Base-by-base conservation (phyloP, 352 stramenopile genomes). In the Bremia lactucae region DNA sequence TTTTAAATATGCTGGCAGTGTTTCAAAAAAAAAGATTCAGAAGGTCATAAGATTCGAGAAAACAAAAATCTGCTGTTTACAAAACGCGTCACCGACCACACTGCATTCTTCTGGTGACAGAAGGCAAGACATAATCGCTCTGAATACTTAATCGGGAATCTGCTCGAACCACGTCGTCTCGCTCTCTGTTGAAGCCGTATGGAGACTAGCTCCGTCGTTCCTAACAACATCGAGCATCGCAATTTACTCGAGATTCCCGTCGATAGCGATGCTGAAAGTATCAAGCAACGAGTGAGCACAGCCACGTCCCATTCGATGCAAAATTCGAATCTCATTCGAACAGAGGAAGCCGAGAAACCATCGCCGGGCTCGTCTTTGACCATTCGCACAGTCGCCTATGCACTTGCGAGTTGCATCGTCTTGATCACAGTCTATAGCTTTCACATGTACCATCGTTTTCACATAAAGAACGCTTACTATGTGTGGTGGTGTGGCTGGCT, bases 401-500 rank as follows among this genome's bases (percentile, higher is more conserved):
- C 56, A 0, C 10, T 76, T 23, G 75, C 75, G 9, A 23, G 60
- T 20, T 24, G 49, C 3, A 80, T 87, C 55, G 38, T 83, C 21
- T 29, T 79, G 24, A 67, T 81, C 31, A 87, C 75, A 7, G 46
- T 87, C 16, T 79, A 82, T 46, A 83, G 73, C 35, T 83, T 62
- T 62, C 62, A 37, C 42, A 61, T 44, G 36, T 54, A 49, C 31
- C 48, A 43, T 44, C 55, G 50, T 23, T 50, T 49, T 20, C 58
- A 63, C 25, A 42, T 62, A 42, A 87, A 87, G 57, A 79, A 68
- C 43, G 72, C 59, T 11, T 66, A 77, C 22, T 90, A 97, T 48
- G 96, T 99, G 4, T 99, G 91, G 72, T 98, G 95, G 71, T 98
- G 92, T 57, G 95, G 93, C 46, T 99, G 96, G 95, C 86, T 98